Evolutionary conservation across 306 rosid species (phyloP), one percentile per base, ranked within the genome.

Genomic region (Rosa multiflora): DNA sequence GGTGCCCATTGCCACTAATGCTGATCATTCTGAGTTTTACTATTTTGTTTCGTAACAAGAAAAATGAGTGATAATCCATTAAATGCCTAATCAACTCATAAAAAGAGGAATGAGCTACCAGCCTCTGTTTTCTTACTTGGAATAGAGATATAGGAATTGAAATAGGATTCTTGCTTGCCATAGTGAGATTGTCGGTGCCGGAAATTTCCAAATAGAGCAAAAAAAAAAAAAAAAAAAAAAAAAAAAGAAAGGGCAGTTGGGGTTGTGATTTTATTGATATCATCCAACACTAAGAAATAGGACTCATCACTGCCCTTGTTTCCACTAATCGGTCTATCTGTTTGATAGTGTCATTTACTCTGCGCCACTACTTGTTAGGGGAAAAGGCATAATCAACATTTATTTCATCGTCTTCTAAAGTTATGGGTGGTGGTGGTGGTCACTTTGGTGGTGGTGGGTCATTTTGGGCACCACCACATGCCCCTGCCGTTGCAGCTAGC

Each of bases 121-220:
- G 17, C 7, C 15, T 37, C 18, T 15, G 69, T 21, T 51, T 29
- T 49, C 14, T 71, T 47, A 20, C 52, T 47, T 39, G 23, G 48
- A n/a, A 8, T 39, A 8, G 12, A 59, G 67, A 59, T 10, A 1
- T 2, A 63, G 9, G 43, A 42, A n/a, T 42, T 59, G 67, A 37
- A 59, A 10, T 59, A 59, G 48, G 13, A 68, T 39, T 68, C 13
- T 68, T n/a, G 29, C 32, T 67, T 43, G 4, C 18, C 69, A 52
- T 8, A 44, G 20, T 62, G 78, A 26, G 7, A 52, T 37, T 62
- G 61, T 75, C 79, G 79, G 79, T 75, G 58, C 26, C 29, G 35
- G 43, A 43, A 15, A 8, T 67, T 42, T 63, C 42, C 43, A 75
- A 43, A 21, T 13, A 8, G 26, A 8, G 49, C 10, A 42, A 68